phyloP scores from a whole-genome alignment of 495 filamentous ascomycete genomes.

The Aspergillus cristatus region DNA sequence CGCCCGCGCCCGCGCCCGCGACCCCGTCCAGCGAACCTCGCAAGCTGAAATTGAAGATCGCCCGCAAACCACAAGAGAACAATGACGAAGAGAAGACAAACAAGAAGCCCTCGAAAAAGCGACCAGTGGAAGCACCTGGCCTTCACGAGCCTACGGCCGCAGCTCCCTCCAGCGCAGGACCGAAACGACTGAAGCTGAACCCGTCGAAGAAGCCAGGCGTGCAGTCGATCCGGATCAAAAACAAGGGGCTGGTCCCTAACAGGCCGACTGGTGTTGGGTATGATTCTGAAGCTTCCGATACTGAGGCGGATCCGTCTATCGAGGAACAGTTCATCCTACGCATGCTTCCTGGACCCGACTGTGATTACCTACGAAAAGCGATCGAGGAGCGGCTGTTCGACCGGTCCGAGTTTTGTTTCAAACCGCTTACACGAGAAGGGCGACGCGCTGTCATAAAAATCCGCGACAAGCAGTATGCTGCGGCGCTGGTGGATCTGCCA shows the following conservation, averaged over 20 bases:
- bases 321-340: conserved; percentile 84
- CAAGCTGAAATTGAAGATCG: conserved; percentile 47
- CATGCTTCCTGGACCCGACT: conserved; percentile 76
- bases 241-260: conserved; percentile 51
- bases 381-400: conserved; percentile 68
- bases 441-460: conserved; percentile 66
- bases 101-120: conserved; percentile 42
- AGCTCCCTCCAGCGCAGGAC: conserved; percentile 12
- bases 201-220: conserved; percentile 34
- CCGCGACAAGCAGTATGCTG: conserved; percentile 63
- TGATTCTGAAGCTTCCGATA: conserved; percentile 92
- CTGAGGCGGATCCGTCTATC: conserved; percentile 74
- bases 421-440: conserved; percentile 66
- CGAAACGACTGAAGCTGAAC: conserved; percentile 37
- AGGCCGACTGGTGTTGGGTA: conserved; percentile 76
- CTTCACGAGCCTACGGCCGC: conserved; percentile 16
- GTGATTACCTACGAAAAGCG: conserved; percentile 65
- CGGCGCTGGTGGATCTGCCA: conserved; percentile 76
- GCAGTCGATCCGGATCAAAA: conserved; percentile 45
- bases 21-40: conserved; percentile 21
- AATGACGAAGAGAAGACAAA: conserved; percentile 30
- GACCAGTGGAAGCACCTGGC: conserved; percentile 25
- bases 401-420: conserved; percentile 57
- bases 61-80: conserved; percentile 24
- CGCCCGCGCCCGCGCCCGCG: conserved; percentile 22